Evolutionary conservation across 495 filamentous ascomycete genomes (phyloP).

Genomic region (Trichoderma virens): DNA sequence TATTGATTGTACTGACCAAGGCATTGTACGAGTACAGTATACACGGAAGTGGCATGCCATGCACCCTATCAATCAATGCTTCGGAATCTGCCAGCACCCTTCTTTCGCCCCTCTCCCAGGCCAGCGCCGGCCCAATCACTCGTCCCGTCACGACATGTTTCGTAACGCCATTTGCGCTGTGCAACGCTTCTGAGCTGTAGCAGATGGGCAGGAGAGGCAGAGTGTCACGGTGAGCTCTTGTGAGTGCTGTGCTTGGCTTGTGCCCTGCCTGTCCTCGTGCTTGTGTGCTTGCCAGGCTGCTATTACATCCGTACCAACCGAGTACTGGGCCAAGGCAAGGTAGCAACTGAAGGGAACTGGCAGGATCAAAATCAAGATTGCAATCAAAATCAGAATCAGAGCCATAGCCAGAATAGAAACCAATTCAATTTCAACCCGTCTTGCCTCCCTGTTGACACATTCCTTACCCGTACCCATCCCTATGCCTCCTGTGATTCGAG

Average conservation of each 20-base stretch:
- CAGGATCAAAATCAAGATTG: too few species aligned
- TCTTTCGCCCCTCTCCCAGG: not conserved
- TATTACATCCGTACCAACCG: too few species aligned
- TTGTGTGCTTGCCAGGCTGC: not conserved
- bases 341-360: too few species aligned
- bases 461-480: not conserved
- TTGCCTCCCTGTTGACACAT: not conserved
- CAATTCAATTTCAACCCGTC: too few species aligned
- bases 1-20: too few species aligned
- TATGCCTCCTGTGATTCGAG: conserved; percentile 1
- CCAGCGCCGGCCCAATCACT: not conserved
- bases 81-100: not conserved
- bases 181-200: too few species aligned
- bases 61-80: not conserved
- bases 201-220: too few species aligned
- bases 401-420: too few species aligned
- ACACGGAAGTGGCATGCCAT: not conserved
- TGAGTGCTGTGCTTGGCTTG: not conserved
- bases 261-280: not conserved
- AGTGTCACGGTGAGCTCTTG: not conserved
- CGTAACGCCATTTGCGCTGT: not conserved
- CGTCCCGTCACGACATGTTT: not conserved
- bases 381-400: too few species aligned
- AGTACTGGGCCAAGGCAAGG: too few species aligned
- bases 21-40: too few species aligned